Evolutionary conservation across 495 filamentous ascomycete genomes (phyloP), one percentile per base, ranked within the genome.

Genomic region (Stereocaulon alpinum): DNA sequence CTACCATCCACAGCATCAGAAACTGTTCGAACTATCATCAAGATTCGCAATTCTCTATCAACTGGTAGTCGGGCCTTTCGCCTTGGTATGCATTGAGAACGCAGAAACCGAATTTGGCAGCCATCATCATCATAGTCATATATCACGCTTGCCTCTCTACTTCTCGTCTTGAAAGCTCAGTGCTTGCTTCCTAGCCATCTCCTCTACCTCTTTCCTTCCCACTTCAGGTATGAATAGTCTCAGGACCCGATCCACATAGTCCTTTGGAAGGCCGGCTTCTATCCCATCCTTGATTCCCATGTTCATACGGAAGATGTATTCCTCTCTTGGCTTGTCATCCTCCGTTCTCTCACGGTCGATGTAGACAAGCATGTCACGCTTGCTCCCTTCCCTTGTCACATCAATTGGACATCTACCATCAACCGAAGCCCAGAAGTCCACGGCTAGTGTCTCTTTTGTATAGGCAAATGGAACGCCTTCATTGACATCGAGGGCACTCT

Each of bases 251-350:
- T 80, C 70, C 52, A 86, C 74, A 72, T 83, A 89, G 30, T 62
- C 59, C 60, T 63, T 55, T 27, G 83, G 79, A 61, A 89, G 70
- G 14, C 84, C 85, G 62, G 78, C 65, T 27, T 60, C 65, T 55
- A 80, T 60, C 6, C 81, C 83, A 73, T 89, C 85, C 55, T 67
- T 61, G 64, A 88, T 78, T 6, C 82, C 86, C 57, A 71, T 73
- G 66, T 89, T 88, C 77, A 89, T 88, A 50, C 86, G 68, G 22
- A 73, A 67, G 40, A 88, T 72, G 68, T 88, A 90, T 71, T 88
- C 86, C 18, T 71, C 67, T 65, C 76, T 77, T 1, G 84, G 81
- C 34, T 59, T 50, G 12, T 67, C 72, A 40, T 72, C 66, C 45
- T 60, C 55, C 6, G 73, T 69, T 32, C 72, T 62, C 34, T 77